phyloP scores from a whole-genome alignment of 306 rosid species.

The Dicorynia guianensis region DNA sequence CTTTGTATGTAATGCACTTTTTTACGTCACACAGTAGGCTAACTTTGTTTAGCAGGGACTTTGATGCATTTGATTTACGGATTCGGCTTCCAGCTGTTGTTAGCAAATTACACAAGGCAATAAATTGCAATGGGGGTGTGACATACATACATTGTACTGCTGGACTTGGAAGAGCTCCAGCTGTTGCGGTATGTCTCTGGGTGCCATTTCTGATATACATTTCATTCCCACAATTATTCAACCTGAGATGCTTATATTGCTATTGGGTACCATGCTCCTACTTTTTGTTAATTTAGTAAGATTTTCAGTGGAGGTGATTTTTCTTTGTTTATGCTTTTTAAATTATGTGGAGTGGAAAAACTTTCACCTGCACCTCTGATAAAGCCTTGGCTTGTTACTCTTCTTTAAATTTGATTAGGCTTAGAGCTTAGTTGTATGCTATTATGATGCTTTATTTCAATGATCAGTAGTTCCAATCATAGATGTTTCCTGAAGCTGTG shows the following conservation, averaged over 20 bases:
- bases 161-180: slow-evolving; percentile 99
- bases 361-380: neutral
- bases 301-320: too few species aligned
- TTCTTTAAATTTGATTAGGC: neutral
- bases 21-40: slow-evolving; percentile 34
- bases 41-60: slow-evolving; percentile 75
- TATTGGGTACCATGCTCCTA: neutral
- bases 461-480: slow-evolving; percentile 8
- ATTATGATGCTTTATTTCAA: neutral
- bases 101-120: slow-evolving; percentile 77
- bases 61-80: slow-evolving; percentile 86
- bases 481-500: neutral
- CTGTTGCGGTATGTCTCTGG: slow-evolving; percentile 68
- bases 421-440: slow-evolving; percentile 2
- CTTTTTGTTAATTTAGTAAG: too few species aligned
- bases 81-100: slow-evolving; percentile 80
- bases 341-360: too few species aligned
- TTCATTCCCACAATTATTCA: slow-evolving; percentile 6
- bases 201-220: slow-evolving; percentile 31
- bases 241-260: slow-evolving; percentile 18
- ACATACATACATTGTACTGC: slow-evolving; percentile 97
- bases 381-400: neutral
- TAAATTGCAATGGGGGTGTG: slow-evolving; percentile 84
- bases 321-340: too few species aligned
- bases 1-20: slow-evolving; percentile 34